A percentile compares a stretch with the other conserved stretches of the same genome.
phyloP scores from a whole-genome alignment of 164 flowering plant species.

The Kingdonia uniflora region DNA sequence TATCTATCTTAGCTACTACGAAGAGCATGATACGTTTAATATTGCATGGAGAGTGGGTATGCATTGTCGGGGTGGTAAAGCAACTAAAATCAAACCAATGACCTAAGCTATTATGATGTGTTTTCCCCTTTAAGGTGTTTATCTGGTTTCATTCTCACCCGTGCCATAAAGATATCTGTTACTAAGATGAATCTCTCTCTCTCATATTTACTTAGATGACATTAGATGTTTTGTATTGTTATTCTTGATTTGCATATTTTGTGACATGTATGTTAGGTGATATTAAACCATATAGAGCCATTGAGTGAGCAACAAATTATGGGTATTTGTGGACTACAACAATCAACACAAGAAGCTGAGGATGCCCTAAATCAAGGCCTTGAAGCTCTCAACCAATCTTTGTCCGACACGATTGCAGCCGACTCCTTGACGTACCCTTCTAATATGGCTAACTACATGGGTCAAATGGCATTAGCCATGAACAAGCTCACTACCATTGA shows the following conservation, averaged over 20 bases:
- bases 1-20: no score
- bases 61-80: not conserved
- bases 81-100: conserved; percentile 20
- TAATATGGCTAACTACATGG: conserved; percentile 84
- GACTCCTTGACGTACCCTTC: conserved; percentile 60
- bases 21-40: no score
- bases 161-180: conserved; percentile 31
- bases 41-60: not conserved
- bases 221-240: conserved; percentile 6
- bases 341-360: conserved; percentile 83
- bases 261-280: conserved; percentile 26
- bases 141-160: conserved; percentile 21
- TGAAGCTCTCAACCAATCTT: conserved; percentile 66
- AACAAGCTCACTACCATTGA: conserved; percentile 90
- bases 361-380: conserved; percentile 86
- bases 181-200: not conserved
- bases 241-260: not conserved
- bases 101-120: conserved; percentile 23
- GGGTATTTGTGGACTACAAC: conserved; percentile 74
- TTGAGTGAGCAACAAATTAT: conserved; percentile 79
- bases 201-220: conserved; percentile 1
- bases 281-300: conserved; percentile 71
- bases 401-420: conserved; percentile 70
- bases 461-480: conserved; percentile 90
- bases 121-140: conserved; percentile 21